phyloP scores from a whole-genome alignment of 768 basidiomycete species.

The Lepiota venenata region DNA sequence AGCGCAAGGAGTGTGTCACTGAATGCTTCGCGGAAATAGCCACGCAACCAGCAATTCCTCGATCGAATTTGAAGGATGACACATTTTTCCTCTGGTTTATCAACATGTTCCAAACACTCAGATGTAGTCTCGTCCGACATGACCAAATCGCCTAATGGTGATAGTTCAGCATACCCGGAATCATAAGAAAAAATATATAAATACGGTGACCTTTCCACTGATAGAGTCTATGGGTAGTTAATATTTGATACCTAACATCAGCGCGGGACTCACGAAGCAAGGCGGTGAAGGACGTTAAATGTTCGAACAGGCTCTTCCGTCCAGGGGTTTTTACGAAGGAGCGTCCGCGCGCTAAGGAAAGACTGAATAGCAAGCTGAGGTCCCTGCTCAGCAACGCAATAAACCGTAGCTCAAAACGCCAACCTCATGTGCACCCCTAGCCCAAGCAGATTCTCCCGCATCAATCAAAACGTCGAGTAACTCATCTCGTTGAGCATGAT shows the following conservation, averaged over 20 bases:
- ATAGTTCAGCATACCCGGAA: constrained; percentile 5
- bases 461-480: constrained; percentile 58
- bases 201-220: constrained; percentile 58
- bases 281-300: constrained; percentile 48
- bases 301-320: constrained; percentile 41
- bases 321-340: constrained; percentile 58
- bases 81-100: constrained; percentile 52
- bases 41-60: constrained; percentile 60
- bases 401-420: neutral
- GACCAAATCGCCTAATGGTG: constrained; percentile 45
- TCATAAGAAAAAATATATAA: neutral
- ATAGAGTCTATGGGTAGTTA: constrained; percentile 37
- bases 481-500: constrained; percentile 59
- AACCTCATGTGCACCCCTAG: constrained; percentile 75
- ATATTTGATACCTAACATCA: neutral
- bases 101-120: constrained; percentile 49
- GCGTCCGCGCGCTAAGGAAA: constrained; percentile 53
- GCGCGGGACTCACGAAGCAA: constrained; percentile 52
- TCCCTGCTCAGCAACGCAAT: neutral
- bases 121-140: constrained; percentile 49
- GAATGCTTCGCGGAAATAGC: constrained; percentile 52
- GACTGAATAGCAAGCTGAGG: constrained; percentile 58
- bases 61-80: constrained; percentile 56
- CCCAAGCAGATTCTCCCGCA: constrained; percentile 69
- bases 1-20: constrained; percentile 58